phyloP scores from a whole-genome alignment of 2,329 filamentous ascomycete species.

The Phoma sp. region DNA sequence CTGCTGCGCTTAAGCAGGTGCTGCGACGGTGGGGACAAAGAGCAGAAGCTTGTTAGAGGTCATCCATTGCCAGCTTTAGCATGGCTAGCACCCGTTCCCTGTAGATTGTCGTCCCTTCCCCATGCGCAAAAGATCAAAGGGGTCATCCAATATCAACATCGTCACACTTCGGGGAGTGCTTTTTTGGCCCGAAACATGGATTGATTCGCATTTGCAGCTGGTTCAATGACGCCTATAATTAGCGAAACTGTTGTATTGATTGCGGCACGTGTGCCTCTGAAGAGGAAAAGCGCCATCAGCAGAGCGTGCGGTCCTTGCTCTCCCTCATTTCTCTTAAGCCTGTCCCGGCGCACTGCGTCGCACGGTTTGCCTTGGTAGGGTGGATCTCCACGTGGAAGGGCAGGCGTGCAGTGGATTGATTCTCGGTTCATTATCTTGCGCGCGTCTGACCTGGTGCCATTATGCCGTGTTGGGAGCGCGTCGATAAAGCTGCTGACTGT shows the following conservation, averaged over 20 bases:
- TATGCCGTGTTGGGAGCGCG: conserved; percentile 10
- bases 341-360: conserved; percentile 34
- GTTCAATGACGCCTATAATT: conserved; percentile 40
- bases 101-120: conserved; percentile 25
- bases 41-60: conserved; percentile 13
- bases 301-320: conserved; percentile 22
- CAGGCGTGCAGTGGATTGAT: conserved; percentile 21
- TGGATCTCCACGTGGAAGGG: conserved; percentile 46
- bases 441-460: conserved; percentile 27
- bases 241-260: conserved; percentile 40
- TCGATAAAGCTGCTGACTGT: conserved; percentile 17
- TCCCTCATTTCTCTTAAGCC: conserved; percentile 33
- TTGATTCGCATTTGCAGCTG: conserved; percentile 21
- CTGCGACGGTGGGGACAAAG: conserved; percentile 22
- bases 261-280: conserved; percentile 44
- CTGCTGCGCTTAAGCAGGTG: conserved; percentile 36
- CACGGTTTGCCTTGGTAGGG: conserved; percentile 28
- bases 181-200: conserved; percentile 34
- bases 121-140: conserved; percentile 23
- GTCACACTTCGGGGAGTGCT: conserved; percentile 27
- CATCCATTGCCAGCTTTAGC: conserved; percentile 14
- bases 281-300: conserved; percentile 39
- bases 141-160: conserved; percentile 2
- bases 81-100: conserved; percentile 22
- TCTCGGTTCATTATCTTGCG: conserved; percentile 26